phyloP scores from a whole-genome alignment of 441 rosid species.

The Pelargonium cotyledonis region DNA sequence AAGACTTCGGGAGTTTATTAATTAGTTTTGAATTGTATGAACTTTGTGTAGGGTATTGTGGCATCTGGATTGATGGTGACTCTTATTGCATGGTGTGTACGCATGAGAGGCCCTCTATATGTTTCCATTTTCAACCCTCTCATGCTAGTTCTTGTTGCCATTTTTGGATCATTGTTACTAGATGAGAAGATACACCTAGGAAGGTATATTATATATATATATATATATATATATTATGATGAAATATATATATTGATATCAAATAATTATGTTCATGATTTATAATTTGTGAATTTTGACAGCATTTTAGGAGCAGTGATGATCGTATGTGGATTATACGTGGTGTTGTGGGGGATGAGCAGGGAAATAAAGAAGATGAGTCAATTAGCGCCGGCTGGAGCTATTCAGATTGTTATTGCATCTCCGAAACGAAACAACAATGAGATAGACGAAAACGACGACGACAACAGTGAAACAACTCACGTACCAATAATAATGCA shows the following conservation, averaged over 20 bases:
- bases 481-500: not conserved
- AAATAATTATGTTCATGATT: not conserved
- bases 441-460: not conserved
- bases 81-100: conserved; percentile 25
- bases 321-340: conserved; percentile 25
- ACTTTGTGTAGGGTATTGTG: conserved; percentile 20
- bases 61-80: conserved; percentile 16
- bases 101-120: conserved; percentile 26
- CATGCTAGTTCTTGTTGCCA: conserved; percentile 18
- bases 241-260: not conserved
- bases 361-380: conserved; percentile 14
- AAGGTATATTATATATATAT: conserved; percentile 17
- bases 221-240: not conserved
- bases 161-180: conserved; percentile 21
- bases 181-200: conserved; percentile 25
- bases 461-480: not conserved
- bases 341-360: conserved; percentile 30
- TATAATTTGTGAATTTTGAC: not conserved
- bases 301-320: conserved; percentile 28
- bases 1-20: not conserved
- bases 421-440: not conserved
- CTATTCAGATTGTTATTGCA: conserved; percentile 5
- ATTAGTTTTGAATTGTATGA: not conserved
- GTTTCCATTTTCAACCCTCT: conserved; percentile 29
- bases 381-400: not conserved